Base-by-base conservation (phyloP, 2,329 filamentous ascomycete genomes). In the Calonectria multiphialidica region DNA sequence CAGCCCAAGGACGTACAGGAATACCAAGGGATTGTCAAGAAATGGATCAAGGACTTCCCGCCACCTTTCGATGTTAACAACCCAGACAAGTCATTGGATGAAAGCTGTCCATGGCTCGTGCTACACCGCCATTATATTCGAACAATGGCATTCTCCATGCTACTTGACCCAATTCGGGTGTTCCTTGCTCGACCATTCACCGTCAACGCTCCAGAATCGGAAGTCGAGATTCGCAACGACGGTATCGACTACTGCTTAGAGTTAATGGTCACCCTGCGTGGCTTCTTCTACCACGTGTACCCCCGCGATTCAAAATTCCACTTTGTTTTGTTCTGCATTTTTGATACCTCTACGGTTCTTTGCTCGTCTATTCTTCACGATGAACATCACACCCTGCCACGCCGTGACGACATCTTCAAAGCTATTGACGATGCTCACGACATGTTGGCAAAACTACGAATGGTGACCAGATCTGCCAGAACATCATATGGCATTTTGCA, bases 321-420 rank as follows among this genome's bases (percentile, higher is more conserved):
- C 73, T 84, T 87, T 64, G 84, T 87, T 7, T 80, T 87, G 0
- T 90, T 89, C 68, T 82, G 83, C 50, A 85, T 89, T 37, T 90
- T 90, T 57, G 87, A 90, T 72, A 88, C 86, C 0, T 84, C 87
- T 0, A 86, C 88, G 0, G 81, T 88, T 21, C 77, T 89, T 5
- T 89, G 87, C 79, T 89, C 88, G 0, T 85, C 87, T 3, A 80
- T 90, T 8, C 83, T 89, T 5, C 88, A 90, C 71, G 88, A 90
- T 70, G 77, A 80, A n/a, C 81, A 86, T 35, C 74, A 78, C 21
- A 81, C 78, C 15, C 80, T 89, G 3, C 83, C 84, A 5, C 82
- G 82, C 15, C 84, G 85, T 15, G 80, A 84, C 2, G 82, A 86
- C 18, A 81, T 87, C 18, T 75, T 86, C 25, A 71, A 82, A 59